Conservation (phyloP, 306 rosid species). For the Canavalia ensiformis region DNA sequence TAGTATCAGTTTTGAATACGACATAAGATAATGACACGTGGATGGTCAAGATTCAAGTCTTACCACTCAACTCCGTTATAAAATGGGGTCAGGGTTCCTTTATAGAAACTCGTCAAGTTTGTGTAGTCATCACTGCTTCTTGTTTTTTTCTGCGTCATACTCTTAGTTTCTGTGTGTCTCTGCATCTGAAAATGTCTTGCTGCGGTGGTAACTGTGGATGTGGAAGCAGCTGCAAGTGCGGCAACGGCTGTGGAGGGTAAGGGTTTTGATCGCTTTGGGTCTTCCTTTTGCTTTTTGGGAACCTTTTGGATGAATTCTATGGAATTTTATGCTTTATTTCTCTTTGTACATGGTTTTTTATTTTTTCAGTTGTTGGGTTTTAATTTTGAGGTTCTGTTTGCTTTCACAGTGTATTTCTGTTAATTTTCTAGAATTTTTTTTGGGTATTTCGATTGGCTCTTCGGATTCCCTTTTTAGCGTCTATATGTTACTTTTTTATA, state of each 20-base stretch:
- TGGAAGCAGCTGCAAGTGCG: slow-evolving; percentile 69
- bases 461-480: neutral
- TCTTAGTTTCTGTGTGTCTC: neutral
- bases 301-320: neutral
- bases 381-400: neutral
- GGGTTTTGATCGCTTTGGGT: too few species aligned
- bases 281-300: neutral
- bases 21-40: slow-evolving; percentile 19
- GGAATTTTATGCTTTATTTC: neutral
- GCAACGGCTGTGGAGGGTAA: slow-evolving; percentile 52
- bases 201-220: slow-evolving; percentile 68
- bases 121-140: too few species aligned
- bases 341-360: neutral
- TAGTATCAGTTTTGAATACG: neutral
- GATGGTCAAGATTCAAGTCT: neutral
- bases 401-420: neutral
- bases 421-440: neutral
- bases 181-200: slow-evolving; percentile 61
- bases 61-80: slow-evolving; percentile 1
- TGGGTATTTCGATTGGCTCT: neutral
- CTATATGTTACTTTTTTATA: neutral
- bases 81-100: neutral
- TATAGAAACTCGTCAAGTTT: neutral
- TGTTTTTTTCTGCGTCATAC: too few species aligned
- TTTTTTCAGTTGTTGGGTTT: neutral